Conservation (phyloP, 2,329 filamentous ascomycete genomes). For the Teratosphaeria zuluensis region DNA sequence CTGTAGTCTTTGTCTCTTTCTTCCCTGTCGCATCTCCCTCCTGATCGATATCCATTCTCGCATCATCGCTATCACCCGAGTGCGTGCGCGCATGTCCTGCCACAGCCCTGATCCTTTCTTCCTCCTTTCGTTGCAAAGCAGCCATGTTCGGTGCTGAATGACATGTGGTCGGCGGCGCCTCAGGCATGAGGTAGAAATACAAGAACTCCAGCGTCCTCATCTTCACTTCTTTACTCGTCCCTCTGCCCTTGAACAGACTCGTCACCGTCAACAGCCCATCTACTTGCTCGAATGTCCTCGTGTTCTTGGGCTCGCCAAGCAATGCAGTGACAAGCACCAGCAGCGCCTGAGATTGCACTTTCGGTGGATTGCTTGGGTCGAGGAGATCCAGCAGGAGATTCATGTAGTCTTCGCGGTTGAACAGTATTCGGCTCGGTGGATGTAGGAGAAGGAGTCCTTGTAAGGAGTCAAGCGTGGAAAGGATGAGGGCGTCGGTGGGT, state of each 20-base stretch:
- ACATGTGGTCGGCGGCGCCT: slow-evolving; percentile 39
- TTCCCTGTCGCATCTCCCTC: slow-evolving; percentile 29
- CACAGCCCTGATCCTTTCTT: slow-evolving; percentile 1
- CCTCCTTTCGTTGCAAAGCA: slow-evolving; percentile 9
- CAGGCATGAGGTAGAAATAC: slow-evolving; percentile 98
- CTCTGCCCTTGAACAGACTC: slow-evolving; percentile 81
- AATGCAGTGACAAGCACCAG: slow-evolving; percentile 84
- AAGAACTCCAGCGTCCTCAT: slow-evolving; percentile 94
- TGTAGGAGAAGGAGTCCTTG: slow-evolving; percentile 84
- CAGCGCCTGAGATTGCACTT: slow-evolving; percentile 82
- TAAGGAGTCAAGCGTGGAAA: slow-evolving; percentile 77
- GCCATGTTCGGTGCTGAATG: slow-evolving; percentile 19
- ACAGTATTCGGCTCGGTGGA: slow-evolving; percentile 77
- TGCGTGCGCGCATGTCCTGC: slow-evolving; percentile 20
- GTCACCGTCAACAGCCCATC: slow-evolving; percentile 89
- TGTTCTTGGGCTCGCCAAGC: slow-evolving; percentile 77
- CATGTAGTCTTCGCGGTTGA: slow-evolving; percentile 87
- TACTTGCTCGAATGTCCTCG: slow-evolving; percentile 80
- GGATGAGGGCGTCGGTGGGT: slow-evolving; percentile 78
- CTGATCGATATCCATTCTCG: slow-evolving; percentile 16
- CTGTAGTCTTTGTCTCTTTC: slow-evolving; percentile 55
- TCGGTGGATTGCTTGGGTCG: slow-evolving; percentile 74
- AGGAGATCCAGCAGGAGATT: slow-evolving; percentile 93
- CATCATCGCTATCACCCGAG: slow-evolving; percentile 27
- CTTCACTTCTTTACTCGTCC: slow-evolving; percentile 80